Percentiles rank a stretch among this genome's conserved stretches.
Evolutionary conservation across 108 stramenopile genomes (phyloP).

Genomic region (Tribonema minus): DNA sequence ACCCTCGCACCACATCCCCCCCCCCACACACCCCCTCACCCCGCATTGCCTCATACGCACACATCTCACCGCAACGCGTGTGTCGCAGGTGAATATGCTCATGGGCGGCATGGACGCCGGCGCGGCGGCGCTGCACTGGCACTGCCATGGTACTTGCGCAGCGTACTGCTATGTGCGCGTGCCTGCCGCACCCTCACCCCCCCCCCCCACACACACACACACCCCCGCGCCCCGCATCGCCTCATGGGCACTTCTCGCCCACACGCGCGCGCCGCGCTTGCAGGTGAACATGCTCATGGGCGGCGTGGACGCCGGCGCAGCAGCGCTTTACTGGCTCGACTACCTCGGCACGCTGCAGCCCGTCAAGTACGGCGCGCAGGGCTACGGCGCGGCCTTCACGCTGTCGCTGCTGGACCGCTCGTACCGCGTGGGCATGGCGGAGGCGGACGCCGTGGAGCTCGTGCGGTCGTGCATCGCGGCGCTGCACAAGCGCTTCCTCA

Average conservation of each 20-base stretch:
- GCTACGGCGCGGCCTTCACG: slow-evolving; percentile 88
- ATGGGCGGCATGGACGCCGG: slow-evolving; percentile 80
- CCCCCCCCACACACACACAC: too few species aligned
- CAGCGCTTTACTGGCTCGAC: slow-evolving; percentile 81
- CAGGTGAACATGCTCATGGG: slow-evolving; percentile 90
- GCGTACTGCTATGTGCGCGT: too few species aligned
- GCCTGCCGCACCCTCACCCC: too few species aligned
- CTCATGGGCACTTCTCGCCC: not conserved
- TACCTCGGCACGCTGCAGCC: slow-evolving; percentile 80
- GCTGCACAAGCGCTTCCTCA: slow-evolving; percentile 78
- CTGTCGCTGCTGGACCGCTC: slow-evolving; percentile 90
- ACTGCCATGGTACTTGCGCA: slow-evolving; percentile 87
- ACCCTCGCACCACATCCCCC: too few species aligned
- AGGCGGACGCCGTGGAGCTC: slow-evolving; percentile 72
- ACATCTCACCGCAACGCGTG: too few species aligned
- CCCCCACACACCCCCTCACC: too few species aligned
- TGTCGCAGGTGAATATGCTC: slow-evolving; percentile 90
- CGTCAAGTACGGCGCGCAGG: slow-evolving; percentile 63
- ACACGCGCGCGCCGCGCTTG: not conserved
- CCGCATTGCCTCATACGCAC: too few species aligned
- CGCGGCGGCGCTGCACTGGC: slow-evolving; percentile 68
- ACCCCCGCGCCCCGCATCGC: too few species aligned
- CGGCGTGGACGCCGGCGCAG: slow-evolving; percentile 71
- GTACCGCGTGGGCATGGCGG: slow-evolving; percentile 70
- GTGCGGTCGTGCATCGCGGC: slow-evolving; percentile 80